Base-by-base conservation (phyloP, 176 grass and related monocot genomes). In the Carex scoparia region DNA sequence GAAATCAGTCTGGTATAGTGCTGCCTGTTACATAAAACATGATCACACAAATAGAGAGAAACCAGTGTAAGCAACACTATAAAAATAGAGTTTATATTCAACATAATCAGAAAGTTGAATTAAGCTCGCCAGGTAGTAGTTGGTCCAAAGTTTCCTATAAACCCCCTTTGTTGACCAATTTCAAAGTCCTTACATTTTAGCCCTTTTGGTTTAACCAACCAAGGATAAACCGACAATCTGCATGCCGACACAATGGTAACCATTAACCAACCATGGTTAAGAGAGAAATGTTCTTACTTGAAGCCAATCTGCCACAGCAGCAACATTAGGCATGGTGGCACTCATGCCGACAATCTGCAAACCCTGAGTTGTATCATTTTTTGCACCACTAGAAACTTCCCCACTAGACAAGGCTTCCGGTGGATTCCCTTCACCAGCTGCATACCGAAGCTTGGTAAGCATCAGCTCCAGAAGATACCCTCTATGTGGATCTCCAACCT, bases 301-400 rank as follows among this genome's bases (percentile, higher is more conserved):
- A 87, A 98, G 92, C 95, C 95, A 98, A 87, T 91, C 86, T 83
- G 95, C 95, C 59, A 94, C 91, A 32, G 89, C 92, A 85, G 88
- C 92, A 51, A 98, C 89, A 23, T 98, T 98, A 81, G 95, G 92
- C 95, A 98, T 98, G 78, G 92, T 98, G 82, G 95, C 95, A 86
- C 95, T 98, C 95, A 98, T 98, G 64, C 93, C 92, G 81, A 98
- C 88, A 83, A 98, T 93, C 88, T 98, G 95, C 76, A 98, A 93
- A 63, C 89, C 92, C 87, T 85, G 89, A 87, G 87, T 70, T 83
- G 83, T 57, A 84, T 88, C 88, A 62, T 46, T 80, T 73, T 94
- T 93, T 84, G 89, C 91, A 80, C 95, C 90, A 79, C 91, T 94
- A 82, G 90, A 89, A 59, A 67, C 88, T 86, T 94, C 92, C 44